A percentile compares a stretch with the other conserved stretches of the same genome.
Conservation (phyloP, 2,329 filamentous ascomycete species). For the Cadophora luteo-olivacea region DNA sequence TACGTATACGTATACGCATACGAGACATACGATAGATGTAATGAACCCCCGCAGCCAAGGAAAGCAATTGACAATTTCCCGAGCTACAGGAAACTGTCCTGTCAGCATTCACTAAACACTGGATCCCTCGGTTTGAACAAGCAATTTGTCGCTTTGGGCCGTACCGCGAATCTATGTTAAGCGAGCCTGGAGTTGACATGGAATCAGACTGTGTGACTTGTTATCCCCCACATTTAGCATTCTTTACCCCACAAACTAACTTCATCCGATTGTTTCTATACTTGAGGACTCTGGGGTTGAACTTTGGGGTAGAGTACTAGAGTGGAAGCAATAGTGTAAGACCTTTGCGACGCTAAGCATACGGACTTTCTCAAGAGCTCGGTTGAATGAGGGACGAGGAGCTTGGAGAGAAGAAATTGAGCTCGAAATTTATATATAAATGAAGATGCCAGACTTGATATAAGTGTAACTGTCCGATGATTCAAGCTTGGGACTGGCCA, state of each 20-base stretch:
- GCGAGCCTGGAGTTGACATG: background rate
- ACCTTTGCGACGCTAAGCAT: background rate
- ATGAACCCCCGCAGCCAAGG: too few species aligned
- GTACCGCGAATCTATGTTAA: background rate
- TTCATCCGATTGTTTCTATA: background rate
- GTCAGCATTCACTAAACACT: too few species aligned
- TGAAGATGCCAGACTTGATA: background rate
- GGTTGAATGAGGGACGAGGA: background rate
- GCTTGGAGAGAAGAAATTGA: background rate
- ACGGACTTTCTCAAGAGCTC: background rate
- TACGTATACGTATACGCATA: background rate
- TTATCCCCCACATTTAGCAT: background rate
- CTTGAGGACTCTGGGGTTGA: background rate
- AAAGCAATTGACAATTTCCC: too few species aligned
- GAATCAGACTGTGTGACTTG: background rate
- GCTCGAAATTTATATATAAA: background rate
- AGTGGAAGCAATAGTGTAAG: background rate
- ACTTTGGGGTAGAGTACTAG: background rate
- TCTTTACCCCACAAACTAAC: background rate
- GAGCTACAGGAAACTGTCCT: too few species aligned
- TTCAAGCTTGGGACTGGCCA: background rate
- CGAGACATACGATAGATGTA: background rate
- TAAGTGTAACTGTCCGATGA: too few species aligned
- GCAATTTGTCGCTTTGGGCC: background rate
- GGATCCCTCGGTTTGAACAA: background rate